Conservation (phyloP, 23 red algal genomes). For the Gracilaria vermiculophylla region DNA sequence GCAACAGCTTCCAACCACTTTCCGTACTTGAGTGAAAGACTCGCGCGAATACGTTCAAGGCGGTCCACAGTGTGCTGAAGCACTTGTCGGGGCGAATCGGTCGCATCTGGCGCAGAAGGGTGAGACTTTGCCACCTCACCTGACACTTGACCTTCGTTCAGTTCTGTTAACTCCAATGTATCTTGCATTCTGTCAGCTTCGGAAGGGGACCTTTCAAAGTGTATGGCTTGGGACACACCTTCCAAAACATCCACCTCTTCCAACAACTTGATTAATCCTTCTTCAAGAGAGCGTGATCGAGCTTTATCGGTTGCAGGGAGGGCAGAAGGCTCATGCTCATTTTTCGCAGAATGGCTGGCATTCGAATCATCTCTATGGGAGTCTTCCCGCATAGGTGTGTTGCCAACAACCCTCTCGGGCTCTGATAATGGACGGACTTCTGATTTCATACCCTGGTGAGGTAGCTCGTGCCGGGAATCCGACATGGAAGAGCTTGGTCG, state of each 20-base stretch:
- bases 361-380: neutral
- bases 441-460: neutral
- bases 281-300: neutral
- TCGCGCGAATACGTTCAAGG: conserved; percentile 14
- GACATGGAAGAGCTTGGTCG: neutral
- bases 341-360: neutral
- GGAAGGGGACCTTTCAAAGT: conserved; percentile 11
- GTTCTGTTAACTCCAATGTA: neutral
- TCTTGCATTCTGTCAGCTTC: conserved; percentile 41
- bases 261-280: conserved; percentile 21
- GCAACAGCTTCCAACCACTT: conserved; percentile 40
- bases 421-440: neutral
- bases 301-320: neutral
- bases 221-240: conserved; percentile 17
- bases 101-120: neutral
- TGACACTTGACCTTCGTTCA: conserved; percentile 3
- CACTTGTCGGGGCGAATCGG: conserved; percentile 9
- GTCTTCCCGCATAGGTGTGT: conserved; percentile 14
- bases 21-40: conserved; percentile 26
- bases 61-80: conserved; percentile 1
- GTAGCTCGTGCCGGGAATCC: neutral
- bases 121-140: neutral
- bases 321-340: neutral
- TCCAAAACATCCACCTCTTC: conserved; percentile 40
- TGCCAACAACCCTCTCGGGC: neutral